phyloP scores from a whole-genome alignment of 148 eudicot genomes.

The Fagopyrum tataricum region DNA sequence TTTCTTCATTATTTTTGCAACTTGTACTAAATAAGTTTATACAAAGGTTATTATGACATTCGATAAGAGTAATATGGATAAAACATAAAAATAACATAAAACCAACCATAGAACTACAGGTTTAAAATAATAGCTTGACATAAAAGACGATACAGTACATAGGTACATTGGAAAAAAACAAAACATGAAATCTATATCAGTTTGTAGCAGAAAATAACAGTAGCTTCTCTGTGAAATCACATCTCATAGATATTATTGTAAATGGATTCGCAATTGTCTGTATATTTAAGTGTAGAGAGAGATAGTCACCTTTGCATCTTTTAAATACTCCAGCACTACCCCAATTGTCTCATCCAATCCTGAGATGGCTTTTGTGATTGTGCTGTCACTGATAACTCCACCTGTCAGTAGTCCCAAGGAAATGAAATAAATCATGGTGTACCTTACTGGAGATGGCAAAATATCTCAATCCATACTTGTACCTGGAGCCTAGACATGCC shows the following conservation, averaged over 20 bases:
- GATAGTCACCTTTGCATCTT: conserved; percentile 74
- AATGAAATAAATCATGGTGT: neutral
- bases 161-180: no score
- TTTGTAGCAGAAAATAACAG: neutral
- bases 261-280: neutral
- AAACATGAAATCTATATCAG: neutral
- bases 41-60: no score
- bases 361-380: conserved; percentile 52
- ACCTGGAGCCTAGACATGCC: neutral
- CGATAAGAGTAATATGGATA: no score
- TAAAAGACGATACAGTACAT: no score
- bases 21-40: no score
- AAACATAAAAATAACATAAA: no score
- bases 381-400: conserved; percentile 47
- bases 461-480: neutral
- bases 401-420: conserved; percentile 26
- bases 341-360: conserved; percentile 80
- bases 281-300: conserved; percentile 5
- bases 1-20: no score
- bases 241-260: no score
- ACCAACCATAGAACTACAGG: no score
- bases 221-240: no score
- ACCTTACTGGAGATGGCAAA: neutral
- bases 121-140: no score
- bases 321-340: conserved; percentile 71